phyloP scores from a whole-genome alignment of 306 rosid genomes.

The Morella rubra region DNA sequence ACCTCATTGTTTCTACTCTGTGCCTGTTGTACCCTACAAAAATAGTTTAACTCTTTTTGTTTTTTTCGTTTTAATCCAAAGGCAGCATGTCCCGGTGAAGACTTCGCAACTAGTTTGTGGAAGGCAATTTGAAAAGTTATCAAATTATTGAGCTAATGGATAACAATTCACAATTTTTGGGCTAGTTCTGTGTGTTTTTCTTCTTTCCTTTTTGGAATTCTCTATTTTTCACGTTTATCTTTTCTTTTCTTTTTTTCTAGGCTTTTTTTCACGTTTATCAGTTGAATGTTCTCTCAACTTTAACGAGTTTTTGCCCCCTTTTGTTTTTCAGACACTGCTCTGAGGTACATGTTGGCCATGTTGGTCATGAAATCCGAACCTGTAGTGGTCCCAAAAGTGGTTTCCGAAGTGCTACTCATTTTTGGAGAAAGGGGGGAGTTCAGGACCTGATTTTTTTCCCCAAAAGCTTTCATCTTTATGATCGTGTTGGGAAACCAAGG shows the following conservation, averaged over 20 bases:
- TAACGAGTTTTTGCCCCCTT: conserved; percentile 10
- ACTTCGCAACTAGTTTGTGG: background rate
- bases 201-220: background rate
- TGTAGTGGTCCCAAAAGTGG: conserved; percentile 67
- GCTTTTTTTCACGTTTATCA: background rate
- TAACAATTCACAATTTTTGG: background rate
- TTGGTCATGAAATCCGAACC: conserved; percentile 82
- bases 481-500: conserved; percentile 84
- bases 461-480: conserved; percentile 76
- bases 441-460: conserved; percentile 59
- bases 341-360: conserved; percentile 68
- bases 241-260: background rate
- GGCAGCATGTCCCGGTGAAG: background rate
- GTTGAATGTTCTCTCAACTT: background rate
- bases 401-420: conserved; percentile 56
- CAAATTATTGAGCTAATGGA: background rate
- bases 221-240: conserved; percentile 3
- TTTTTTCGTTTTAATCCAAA: too few relatives aligned
- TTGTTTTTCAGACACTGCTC: conserved; percentile 50
- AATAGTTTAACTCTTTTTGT: background rate
- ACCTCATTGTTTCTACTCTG: background rate
- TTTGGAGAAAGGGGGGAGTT: conserved; percentile 72
- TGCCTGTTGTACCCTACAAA: background rate
- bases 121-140: background rate
- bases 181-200: background rate